Evolutionary conservation across 805 yeast genomes (phyloP).

Genomic region (Candida sphagnicola): DNA sequence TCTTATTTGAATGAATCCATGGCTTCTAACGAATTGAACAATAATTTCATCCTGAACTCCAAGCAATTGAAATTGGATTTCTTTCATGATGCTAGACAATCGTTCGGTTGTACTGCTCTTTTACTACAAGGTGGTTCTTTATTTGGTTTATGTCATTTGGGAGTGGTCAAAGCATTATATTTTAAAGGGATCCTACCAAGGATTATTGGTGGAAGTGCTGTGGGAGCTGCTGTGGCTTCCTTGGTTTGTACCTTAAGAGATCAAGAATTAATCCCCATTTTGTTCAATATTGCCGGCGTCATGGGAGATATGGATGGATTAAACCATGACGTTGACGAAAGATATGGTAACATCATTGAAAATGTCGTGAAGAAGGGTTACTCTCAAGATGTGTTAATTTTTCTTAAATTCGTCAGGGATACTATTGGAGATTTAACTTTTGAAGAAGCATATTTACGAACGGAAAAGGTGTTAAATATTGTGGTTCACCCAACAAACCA

Average conservation of each 20-base stretch:
- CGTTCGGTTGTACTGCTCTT: constrained; percentile 87
- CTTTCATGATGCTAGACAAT: constrained; percentile 81
- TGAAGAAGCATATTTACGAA: constrained; percentile 83
- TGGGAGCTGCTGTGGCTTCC: constrained; percentile 91
- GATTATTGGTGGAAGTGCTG: constrained; percentile 86
- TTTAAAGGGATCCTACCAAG: constrained; percentile 73
- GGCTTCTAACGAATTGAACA: constrained; percentile 22
- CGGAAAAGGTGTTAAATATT: constrained; percentile 77
- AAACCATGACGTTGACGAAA: constrained; percentile 52
- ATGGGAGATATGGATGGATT: constrained; percentile 43
- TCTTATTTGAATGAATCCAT: constrained; percentile 50
- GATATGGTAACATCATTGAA: constrained; percentile 67
- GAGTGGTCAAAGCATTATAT: constrained; percentile 83
- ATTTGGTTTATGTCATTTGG: constrained; percentile 91
- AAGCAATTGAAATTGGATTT: constrained; percentile 65
- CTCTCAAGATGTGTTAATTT: constrained; percentile 78
- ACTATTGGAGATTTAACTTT: constrained; percentile 82
- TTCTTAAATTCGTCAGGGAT: constrained; percentile 71
- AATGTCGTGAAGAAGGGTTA: constrained; percentile 76
- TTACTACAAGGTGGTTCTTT: constrained; percentile 92
- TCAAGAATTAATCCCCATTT: constrained; percentile 53
- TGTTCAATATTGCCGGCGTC: constrained; percentile 34
- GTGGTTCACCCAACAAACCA: constrained; percentile 78
- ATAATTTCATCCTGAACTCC: constrained; percentile 38
- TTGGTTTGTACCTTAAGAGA: constrained; percentile 72